Evolutionary conservation across 441 rosid species (phyloP).

Genomic region (Pelargonium citronellum): DNA sequence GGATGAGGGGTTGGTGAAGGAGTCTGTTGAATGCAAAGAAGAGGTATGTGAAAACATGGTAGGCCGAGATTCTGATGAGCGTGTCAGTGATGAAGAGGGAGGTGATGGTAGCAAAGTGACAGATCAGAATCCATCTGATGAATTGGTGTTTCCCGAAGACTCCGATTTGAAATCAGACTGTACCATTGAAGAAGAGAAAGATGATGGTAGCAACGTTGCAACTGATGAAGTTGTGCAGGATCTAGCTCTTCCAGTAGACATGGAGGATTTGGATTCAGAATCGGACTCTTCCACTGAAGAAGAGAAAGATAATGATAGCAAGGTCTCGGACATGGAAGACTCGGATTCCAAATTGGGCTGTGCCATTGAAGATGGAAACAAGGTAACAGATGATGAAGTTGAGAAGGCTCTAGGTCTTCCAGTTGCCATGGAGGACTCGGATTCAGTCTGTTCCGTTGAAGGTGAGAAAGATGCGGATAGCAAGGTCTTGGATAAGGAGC

Average conservation of each 20-base stretch:
- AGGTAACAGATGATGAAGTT: neutral
- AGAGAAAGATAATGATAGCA: neutral
- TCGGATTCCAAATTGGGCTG: neutral
- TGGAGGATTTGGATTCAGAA: neutral
- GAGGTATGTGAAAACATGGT: constrained; percentile 2
- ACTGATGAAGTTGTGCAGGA: neutral
- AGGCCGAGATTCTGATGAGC: neutral
- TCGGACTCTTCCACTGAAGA: neutral
- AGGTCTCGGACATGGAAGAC: neutral
- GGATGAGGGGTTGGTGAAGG: neutral
- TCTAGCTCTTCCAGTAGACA: neutral
- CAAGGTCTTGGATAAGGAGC: too few relatives aligned
- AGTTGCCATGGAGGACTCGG: neutral
- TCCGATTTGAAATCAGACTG: too few relatives aligned
- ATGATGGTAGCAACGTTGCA: neutral
- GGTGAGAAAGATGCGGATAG: too few relatives aligned
- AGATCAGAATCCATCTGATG: too few relatives aligned
- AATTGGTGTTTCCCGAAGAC: too few relatives aligned
- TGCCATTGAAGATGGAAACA: neutral
- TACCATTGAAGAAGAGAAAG: neutral
- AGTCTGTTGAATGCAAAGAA: neutral
- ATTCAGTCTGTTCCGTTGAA: too few relatives aligned
- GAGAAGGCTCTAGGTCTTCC: neutral
- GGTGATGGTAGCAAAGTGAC: too few relatives aligned
- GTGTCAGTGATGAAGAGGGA: neutral